Evolutionary conservation across 768 basidiomycete genomes (phyloP).

Genomic region (Candolleomyces eurysporus): DNA sequence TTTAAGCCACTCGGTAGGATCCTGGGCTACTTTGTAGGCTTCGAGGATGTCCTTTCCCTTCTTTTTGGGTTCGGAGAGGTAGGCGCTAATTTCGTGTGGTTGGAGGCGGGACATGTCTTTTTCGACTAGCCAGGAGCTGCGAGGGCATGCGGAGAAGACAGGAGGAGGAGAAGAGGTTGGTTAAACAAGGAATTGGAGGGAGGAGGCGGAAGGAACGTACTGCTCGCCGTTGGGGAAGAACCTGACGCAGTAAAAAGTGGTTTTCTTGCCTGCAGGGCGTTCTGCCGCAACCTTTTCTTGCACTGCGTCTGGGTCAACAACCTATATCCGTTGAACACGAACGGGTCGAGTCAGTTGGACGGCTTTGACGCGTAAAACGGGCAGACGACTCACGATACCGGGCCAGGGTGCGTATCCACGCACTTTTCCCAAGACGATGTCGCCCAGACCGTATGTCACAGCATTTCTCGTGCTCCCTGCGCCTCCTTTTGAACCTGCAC

Average conservation of each 20-base stretch:
- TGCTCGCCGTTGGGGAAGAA: constrained; percentile 96
- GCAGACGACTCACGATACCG: constrained; percentile 68
- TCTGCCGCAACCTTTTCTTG: constrained; percentile 62
- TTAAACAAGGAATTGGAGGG: neutral
- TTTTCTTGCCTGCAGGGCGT: constrained; percentile 72
- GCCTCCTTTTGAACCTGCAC: constrained; percentile 35
- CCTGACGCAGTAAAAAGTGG: constrained; percentile 61
- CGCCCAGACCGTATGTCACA: constrained; percentile 64
- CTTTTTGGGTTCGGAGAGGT: constrained; percentile 75
- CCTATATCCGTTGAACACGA: constrained; percentile 39
- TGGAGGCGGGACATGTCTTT: constrained; percentile 83
- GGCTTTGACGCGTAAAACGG: constrained; percentile 16
- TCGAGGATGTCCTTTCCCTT: constrained; percentile 70
- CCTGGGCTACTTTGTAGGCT: constrained; percentile 70
- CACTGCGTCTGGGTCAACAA: constrained; percentile 72
- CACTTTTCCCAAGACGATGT: constrained; percentile 89
- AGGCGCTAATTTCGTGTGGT: constrained; percentile 79
- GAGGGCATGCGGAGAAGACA: neutral
- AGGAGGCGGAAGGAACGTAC: constrained; percentile 50
- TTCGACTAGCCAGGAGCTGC: constrained; percentile 79
- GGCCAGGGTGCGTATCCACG: constrained; percentile 97
- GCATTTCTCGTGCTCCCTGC: constrained; percentile 38
- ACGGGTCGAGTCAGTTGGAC: constrained; percentile 11
- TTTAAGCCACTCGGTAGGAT: constrained; percentile 56
- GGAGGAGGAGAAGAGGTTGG: neutral